These are phyloP conservation scores for Psilocybe tampanensis DNA, from an alignment of 768 basidiomycete genomes.

Conservation along the genomic window DNA sequence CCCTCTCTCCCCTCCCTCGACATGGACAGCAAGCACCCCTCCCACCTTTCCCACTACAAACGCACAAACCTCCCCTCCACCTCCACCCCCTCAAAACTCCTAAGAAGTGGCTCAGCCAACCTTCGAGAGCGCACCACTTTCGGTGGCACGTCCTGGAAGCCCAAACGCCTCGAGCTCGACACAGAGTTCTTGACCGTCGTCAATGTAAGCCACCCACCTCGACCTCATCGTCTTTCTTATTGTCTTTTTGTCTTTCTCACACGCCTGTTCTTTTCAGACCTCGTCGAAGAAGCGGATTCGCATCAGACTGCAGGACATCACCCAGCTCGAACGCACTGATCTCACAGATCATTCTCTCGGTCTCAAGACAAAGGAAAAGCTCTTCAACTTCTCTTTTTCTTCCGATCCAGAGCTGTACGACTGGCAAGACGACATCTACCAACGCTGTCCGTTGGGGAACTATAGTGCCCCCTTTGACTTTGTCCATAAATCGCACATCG, in stretches of 20 bases:
- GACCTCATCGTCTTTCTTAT: no score
- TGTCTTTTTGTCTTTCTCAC: slow-evolving; percentile 5
- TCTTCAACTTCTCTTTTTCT: slow-evolving; percentile 38
- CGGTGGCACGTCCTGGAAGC: slow-evolving; percentile 24
- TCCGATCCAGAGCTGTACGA: slow-evolving; percentile 44
- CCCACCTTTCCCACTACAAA: slow-evolving; percentile 13
- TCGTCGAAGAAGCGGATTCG: slow-evolving; percentile 23
- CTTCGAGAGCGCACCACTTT: slow-evolving; percentile 24
- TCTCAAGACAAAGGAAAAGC: slow-evolving; percentile 33
- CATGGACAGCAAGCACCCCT: slow-evolving; percentile 19
- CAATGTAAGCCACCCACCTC: slow-evolving; percentile 15
- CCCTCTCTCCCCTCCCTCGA: background rate
- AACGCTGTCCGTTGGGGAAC: slow-evolving; percentile 37
- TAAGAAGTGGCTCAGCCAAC: slow-evolving; percentile 22
- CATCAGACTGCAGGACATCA: slow-evolving; percentile 36
- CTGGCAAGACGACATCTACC: slow-evolving; percentile 49
- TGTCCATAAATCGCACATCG: slow-evolving; percentile 43
- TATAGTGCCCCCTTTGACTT: slow-evolving; percentile 40
- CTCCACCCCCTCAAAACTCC: slow-evolving; percentile 9
- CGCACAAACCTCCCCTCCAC: slow-evolving; percentile 5
- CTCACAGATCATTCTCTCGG: slow-evolving; percentile 37
- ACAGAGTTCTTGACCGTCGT: slow-evolving; percentile 23
- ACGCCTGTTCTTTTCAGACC: slow-evolving; percentile 13
- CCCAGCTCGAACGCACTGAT: slow-evolving; percentile 41
- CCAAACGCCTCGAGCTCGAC: slow-evolving; percentile 25